Conservation (phyloP, 1,284 basidiomycete genomes). For the Hymenochaete sp. region DNA sequence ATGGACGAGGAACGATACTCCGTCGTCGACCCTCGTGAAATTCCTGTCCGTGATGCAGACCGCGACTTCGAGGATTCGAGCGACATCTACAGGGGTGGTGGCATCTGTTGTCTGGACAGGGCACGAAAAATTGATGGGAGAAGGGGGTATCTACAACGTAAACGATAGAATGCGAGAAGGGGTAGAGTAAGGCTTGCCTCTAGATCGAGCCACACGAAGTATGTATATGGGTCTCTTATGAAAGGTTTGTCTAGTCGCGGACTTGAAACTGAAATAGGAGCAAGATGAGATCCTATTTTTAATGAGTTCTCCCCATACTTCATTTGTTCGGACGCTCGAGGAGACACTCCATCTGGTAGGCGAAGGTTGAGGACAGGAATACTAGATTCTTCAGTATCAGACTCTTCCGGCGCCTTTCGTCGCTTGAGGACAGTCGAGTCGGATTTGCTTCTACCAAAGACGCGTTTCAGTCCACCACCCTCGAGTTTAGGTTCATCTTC, state of each 20-base stretch:
- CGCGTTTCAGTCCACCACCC: too few relatives aligned
- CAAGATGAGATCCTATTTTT: neutral
- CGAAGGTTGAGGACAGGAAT: neutral
- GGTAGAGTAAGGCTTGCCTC: conserved; percentile 13
- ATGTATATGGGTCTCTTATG: conserved; percentile 12
- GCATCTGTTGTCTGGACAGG: conserved; percentile 12
- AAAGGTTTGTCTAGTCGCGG: too few relatives aligned
- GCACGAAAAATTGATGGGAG: neutral
- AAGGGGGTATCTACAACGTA: neutral
- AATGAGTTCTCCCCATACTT: too few relatives aligned
- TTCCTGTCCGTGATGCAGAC: conserved; percentile 15
- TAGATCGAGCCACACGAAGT: conserved; percentile 16
- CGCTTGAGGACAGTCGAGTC: too few relatives aligned
- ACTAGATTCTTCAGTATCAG: neutral
- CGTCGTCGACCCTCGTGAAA: conserved; percentile 10
- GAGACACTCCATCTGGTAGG: neutral
- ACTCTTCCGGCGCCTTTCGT: neutral
- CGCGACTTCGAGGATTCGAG: conserved; percentile 16
- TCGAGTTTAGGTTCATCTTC: neutral
- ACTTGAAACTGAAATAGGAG: conserved; percentile 2
- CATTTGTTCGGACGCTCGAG: neutral
- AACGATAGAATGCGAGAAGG: too few relatives aligned
- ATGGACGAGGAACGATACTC: conserved; percentile 15
- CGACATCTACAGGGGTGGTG: conserved; percentile 2
- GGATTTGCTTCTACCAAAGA: too few relatives aligned